Evolutionary conservation across 495 filamentous ascomycete genomes (phyloP).

Genomic region (Bryoglossum gracile): DNA sequence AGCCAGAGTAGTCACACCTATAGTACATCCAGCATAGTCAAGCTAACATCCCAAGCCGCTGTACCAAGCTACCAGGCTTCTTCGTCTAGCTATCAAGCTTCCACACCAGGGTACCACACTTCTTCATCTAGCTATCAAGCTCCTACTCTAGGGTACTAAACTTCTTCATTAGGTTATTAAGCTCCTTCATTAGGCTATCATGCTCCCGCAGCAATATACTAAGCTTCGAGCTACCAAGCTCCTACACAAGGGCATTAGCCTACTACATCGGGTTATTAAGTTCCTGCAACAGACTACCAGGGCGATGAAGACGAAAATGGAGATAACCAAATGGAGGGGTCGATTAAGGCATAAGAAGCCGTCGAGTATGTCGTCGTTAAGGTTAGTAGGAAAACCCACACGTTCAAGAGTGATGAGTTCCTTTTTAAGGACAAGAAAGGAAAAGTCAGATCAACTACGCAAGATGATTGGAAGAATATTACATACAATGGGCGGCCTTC

Average conservation of each 20-base stretch:
- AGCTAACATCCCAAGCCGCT: too few relatives aligned
- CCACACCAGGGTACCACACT: not conserved
- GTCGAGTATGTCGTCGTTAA: not conserved
- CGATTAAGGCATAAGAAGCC: too few relatives aligned
- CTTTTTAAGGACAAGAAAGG: not conserved
- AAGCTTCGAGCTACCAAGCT: not conserved
- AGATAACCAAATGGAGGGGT: too few relatives aligned
- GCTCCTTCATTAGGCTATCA: not conserved
- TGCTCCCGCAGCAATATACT: not conserved
- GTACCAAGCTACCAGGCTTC: not conserved
- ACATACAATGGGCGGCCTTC: not conserved
- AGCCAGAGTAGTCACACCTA: not conserved
- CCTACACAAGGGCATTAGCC: too few relatives aligned
- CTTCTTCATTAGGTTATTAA: not conserved
- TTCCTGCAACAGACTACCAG: not conserved
- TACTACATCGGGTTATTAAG: too few relatives aligned
- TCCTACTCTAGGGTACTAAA: not conserved
- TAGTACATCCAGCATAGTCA: too few relatives aligned
- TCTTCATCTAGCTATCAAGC: too few relatives aligned
- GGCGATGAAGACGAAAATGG: not conserved
- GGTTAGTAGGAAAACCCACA: not conserved
- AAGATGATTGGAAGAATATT: slow-evolving; percentile 3
- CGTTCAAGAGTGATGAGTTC: not conserved
- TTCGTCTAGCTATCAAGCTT: not conserved
- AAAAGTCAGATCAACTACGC: not conserved